Evolutionary conservation across 2,329 filamentous ascomycete species (phyloP), one percentile per base, ranked within the genome.

Genomic region (Diaporthe sp.): DNA sequence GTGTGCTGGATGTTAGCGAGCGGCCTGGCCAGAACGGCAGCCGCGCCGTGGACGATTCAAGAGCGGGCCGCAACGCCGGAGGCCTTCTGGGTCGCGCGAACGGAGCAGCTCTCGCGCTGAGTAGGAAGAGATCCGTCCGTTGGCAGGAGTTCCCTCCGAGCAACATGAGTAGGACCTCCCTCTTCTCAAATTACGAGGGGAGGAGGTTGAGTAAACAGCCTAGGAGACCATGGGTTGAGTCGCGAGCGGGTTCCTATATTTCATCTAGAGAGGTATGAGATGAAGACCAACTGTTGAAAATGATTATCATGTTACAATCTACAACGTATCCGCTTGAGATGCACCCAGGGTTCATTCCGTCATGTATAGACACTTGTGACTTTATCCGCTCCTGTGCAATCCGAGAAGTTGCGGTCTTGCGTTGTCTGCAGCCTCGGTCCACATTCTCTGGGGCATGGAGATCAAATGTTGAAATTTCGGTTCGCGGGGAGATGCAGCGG

Each of bases 1-100:
- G 83, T 44, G 75, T 76, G 58, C 70, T 77, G 47, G 71, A 75
- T 25, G 75, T 77, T 15, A 74, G 71, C 39, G 66, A 75, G 61
- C 55, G 53, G 44, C 69, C 72, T 9, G 72, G 72, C 32, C 50
- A 55, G 12, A 59, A 51, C 39, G 61, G 42, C 12, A 30, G 51
- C 35, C 27, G 35, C 30, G 68, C 59, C 32, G 44, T 66, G 42
- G 72, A 71, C 39, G 66, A 65, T 30, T 50, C 44, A n/a, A 53
- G 63, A 25, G 63, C 47, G 32, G 63, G 32, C 8, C 63, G 47
- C 9, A 68, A 53, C 32, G 4, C 63, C 9, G 47, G 47, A 9
- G 63, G 63, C 3, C 44, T 68, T 53, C 47, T 68, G 63, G 39
- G 63, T 50, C 63, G 63, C 13, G 63, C 63, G 15, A 68, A 68